Percentiles rank a stretch among this genome's conserved stretches.
These are phyloP conservation scores for Gnomoniopsis smithogilvyi DNA, from an alignment of 2,329 filamentous ascomycete species.

Conservation along the genomic window DNA sequence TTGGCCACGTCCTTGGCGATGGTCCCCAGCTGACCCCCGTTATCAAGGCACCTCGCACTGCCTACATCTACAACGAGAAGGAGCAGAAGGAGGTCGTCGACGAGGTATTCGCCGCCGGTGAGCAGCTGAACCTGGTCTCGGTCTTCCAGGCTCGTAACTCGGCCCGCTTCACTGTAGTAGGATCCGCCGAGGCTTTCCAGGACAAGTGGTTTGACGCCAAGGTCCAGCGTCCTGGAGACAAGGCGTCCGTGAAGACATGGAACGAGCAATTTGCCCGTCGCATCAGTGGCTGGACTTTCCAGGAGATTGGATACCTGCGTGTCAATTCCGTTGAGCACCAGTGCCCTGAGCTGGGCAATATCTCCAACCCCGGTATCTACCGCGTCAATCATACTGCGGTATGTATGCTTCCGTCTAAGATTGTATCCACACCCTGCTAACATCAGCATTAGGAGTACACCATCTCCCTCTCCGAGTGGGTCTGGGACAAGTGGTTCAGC, in stretches of 20 bases:
- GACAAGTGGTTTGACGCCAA: constrained; percentile 85
- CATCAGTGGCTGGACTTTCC: constrained; percentile 92
- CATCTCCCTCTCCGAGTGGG: constrained; percentile 87
- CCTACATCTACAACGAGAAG: constrained; percentile 93
- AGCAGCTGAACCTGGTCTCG: constrained; percentile 81
- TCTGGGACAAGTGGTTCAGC: constrained; percentile 68
- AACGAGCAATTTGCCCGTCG: constrained; percentile 86
- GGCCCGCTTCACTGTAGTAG: constrained; percentile 81
- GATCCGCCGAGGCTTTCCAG: constrained; percentile 81
- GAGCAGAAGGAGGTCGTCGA: constrained; percentile 72
- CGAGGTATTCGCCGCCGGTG: constrained; percentile 80
- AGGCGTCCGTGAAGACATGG: constrained; percentile 57
- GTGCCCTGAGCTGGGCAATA: constrained; percentile 53
- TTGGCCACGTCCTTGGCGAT: constrained; percentile 79
- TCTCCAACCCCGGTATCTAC: constrained; percentile 83
- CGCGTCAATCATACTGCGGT: constrained; percentile 96
- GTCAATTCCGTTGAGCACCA: constrained; percentile 82
- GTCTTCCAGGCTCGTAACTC: constrained; percentile 90
- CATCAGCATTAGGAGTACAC: constrained; percentile 63
- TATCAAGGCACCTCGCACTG: constrained; percentile 75
- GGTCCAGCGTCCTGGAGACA: constrained; percentile 58
- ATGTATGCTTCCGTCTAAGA: constrained; percentile 40
- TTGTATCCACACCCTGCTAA: constrained; percentile 24
- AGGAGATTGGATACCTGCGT: constrained; percentile 85
- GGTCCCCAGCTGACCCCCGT: constrained; percentile 77